phyloP scores from a whole-genome alignment of 768 basidiomycete species.

The Suillus clintonianus region DNA sequence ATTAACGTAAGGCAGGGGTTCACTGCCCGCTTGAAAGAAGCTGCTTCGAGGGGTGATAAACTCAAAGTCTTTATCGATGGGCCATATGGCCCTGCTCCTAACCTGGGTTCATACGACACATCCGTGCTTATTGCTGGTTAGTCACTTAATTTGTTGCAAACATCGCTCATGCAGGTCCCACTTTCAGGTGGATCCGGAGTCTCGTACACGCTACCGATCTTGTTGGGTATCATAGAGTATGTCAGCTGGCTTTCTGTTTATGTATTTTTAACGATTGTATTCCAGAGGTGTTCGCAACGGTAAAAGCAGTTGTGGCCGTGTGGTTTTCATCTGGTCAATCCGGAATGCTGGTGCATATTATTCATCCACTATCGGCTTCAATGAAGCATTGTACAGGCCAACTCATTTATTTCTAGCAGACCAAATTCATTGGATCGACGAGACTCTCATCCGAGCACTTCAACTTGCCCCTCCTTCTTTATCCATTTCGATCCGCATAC shows the following conservation, averaged over 20 bases:
- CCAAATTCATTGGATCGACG: conserved; percentile 13
- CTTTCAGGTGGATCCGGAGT: conserved; percentile 50
- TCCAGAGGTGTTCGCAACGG: conserved; percentile 14
- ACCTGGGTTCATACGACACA: conserved; percentile 40
- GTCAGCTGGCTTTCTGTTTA: conserved; percentile 6
- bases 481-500: conserved; percentile 18
- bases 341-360: conserved; percentile 36
- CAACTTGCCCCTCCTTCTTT: conserved; percentile 16
- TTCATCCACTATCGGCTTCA: not conserved
- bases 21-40: conserved; percentile 46
- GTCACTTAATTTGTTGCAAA: not conserved
- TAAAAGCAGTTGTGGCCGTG: conserved; percentile 29
- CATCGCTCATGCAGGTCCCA: not conserved
- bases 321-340: conserved; percentile 46
- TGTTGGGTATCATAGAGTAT: conserved; percentile 45
- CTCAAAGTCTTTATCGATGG: conserved; percentile 57
- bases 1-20: conserved; percentile 58
- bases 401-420: conserved; percentile 1
- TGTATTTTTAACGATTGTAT: not conserved
- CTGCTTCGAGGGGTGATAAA: conserved; percentile 27
- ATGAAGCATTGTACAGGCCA: not conserved
- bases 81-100: conserved; percentile 49
- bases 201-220: conserved; percentile 46
- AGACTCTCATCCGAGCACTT: conserved; percentile 14
- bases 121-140: conserved; percentile 51